Base-by-base conservation (phyloP, 805 yeast genomes). In the Sugiyamaella chiloensis region DNA sequence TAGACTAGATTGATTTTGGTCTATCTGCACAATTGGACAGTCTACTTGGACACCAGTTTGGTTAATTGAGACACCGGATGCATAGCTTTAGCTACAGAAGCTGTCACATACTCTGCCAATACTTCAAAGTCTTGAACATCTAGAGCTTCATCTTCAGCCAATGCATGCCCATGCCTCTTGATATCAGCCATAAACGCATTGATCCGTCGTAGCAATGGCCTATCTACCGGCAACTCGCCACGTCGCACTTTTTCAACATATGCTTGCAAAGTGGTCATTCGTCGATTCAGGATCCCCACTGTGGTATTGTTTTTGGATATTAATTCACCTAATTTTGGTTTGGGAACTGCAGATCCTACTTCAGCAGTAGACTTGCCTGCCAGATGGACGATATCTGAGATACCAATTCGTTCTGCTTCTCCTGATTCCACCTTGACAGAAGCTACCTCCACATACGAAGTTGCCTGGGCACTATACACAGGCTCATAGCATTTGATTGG, bases 381-480 rank as follows among this genome's bases (percentile, higher is more conserved):
- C 16, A 19, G 37, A 16, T 34, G 37, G 24, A 59, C 51, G 6
- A 60, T 55, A 32, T 60, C 60, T 26, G 61, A 60, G n/a, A 62
- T 55, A 2, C 63, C 66, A 16, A 62, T 60, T 29, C 60, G 50
- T 44, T 62, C 66, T 4, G 66, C 60, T 30, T 59, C 61, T 4
- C 51, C 63, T 1, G 62, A 52, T 19, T 55, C 60, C 24, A 62
- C 51, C 17, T 44, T 49, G 11, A 61, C 54, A 29, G 12, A 23
- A 1, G 53, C 34, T 7, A 59, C 47, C 46, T 61, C 65, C 16
- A 43, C 47, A 35, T 47, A 53, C 7, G 50, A 29, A 32, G 37
- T 43, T 14, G 24, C 41, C 3, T 44, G 43, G 20, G 41, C 48
- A 8, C 31, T 47, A 32, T 44, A 42, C 12, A 52, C 51, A 16